phyloP scores from a whole-genome alignment of 495 filamentous ascomycete species.

The Glarea lozoyensis region DNA sequence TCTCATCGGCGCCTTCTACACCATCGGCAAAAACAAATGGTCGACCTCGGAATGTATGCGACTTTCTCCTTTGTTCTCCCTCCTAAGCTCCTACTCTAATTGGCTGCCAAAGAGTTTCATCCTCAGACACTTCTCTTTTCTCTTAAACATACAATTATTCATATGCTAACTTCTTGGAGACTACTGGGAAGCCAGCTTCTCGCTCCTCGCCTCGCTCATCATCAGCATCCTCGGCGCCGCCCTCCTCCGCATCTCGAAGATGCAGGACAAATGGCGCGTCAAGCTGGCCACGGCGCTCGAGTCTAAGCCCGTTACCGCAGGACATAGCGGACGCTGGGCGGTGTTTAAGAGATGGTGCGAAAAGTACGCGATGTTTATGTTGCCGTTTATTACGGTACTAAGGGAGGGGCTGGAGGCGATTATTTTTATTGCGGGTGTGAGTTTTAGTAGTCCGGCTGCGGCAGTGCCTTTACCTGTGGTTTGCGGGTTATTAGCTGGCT shows the following conservation, averaged over 20 bases:
- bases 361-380: constrained; percentile 73
- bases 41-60: constrained; percentile 51
- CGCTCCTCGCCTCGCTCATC: constrained; percentile 61
- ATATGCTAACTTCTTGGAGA: no score
- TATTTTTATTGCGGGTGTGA: constrained; percentile 74
- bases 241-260: constrained; percentile 71
- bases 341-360: constrained; percentile 56
- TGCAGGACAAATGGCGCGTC: constrained; percentile 76
- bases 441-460: constrained; percentile 60
- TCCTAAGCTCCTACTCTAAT: no score
- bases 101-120: no score
- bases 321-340: constrained; percentile 14
- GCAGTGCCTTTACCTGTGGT: constrained; percentile 69
- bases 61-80: no score
- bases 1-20: constrained; percentile 76
- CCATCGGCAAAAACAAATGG: constrained; percentile 56
- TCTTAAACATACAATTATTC: no score
- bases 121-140: no score
- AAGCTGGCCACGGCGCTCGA: constrained; percentile 65
- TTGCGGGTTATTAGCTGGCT: constrained; percentile 55
- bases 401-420: constrained; percentile 77
- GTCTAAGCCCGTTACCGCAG: constrained; percentile 27
- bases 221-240: constrained; percentile 73
- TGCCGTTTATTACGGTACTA: constrained; percentile 78
- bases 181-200: constrained; percentile 73